Conservation (phyloP, 768 basidiomycete species). For the Rhizopogon vulgaris region DNA sequence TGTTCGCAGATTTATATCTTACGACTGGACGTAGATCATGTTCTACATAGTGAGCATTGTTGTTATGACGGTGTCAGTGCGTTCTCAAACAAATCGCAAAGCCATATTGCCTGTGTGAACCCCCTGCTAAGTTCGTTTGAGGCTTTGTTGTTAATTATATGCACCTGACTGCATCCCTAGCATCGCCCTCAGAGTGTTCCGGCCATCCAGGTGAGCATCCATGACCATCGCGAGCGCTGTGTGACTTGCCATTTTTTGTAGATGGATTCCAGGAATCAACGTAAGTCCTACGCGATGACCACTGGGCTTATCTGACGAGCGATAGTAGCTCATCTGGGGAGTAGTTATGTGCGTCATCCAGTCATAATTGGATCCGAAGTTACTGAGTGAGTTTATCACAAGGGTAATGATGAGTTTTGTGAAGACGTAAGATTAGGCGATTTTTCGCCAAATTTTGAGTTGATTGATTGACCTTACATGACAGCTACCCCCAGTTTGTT, state of each 20-base stretch:
- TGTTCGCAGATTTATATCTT: background rate
- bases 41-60: conserved; percentile 49
- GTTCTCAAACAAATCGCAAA: background rate
- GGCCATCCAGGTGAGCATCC: conserved; percentile 44
- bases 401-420: conserved; percentile 67
- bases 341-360: conserved; percentile 42
- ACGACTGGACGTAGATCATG: conserved; percentile 40
- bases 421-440: conserved; percentile 38
- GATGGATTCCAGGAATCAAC: conserved; percentile 65
- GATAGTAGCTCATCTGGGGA: conserved; percentile 55
- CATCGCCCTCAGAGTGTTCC: conserved; percentile 51
- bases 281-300: conserved; percentile 25
- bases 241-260: conserved; percentile 5
- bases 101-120: conserved; percentile 41
- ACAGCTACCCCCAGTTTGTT: conserved; percentile 57
- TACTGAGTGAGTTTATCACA: background rate
- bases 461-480: background rate
- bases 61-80: background rate
- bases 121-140: conserved; percentile 52
- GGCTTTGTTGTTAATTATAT: background rate
- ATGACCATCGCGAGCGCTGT: conserved; percentile 12
- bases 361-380: background rate
- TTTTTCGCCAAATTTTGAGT: background rate
- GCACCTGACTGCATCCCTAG: background rate
- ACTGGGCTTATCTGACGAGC: background rate